Evolutionary conservation across 768 basidiomycete genomes (phyloP), one percentile per base, ranked within the genome.

Genomic region (Suillus discolor): DNA sequence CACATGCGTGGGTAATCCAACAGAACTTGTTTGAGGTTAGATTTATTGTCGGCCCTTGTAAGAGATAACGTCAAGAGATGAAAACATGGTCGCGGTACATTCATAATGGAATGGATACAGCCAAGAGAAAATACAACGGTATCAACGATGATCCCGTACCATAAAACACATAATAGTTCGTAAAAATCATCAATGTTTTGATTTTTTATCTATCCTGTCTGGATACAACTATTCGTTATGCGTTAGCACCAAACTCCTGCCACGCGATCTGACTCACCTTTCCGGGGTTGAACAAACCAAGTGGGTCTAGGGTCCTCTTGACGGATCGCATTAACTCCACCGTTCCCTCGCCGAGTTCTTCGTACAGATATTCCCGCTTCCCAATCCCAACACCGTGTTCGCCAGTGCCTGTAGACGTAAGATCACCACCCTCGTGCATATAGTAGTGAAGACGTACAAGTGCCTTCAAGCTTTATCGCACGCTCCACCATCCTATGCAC

Each of bases 341-440:
- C 0, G 96, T 96, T 3, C 91, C 93, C 31, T 81, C 80, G 0
- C 96, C 95, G 0, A 97, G 82, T 72, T 97, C 96, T 47, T 89
- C 84, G 16, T 85, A 82, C n/a, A 97, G 82, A 72, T 89, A 96
- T 66, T 89, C 83, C 65, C 85, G 86, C 80, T 96, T 96, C 6
- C 94, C 94, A 12, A 95, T 80, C 0, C 94, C 94, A 8, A 96
- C 92, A 2, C 94, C 94, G 71, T 96, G 94, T 71, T 96, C 94
- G 4, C 92, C 92, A 0, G 89, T 90, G 69, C 88, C 89, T 89
- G 54, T 13, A 13, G 41, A 39, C n/a, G 11, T 39, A 41, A 41
- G 9, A 41, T 25, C 16, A 18, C 28, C 23, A 39, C 49, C 13
- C 11, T 59, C 16, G 18, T 28, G 23, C 16, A 23, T 28, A 6